Evolutionary conservation across 148 eudicot species (phyloP), one percentile per base, ranked within the genome.

Genomic region (Chenopodium formosanum): DNA sequence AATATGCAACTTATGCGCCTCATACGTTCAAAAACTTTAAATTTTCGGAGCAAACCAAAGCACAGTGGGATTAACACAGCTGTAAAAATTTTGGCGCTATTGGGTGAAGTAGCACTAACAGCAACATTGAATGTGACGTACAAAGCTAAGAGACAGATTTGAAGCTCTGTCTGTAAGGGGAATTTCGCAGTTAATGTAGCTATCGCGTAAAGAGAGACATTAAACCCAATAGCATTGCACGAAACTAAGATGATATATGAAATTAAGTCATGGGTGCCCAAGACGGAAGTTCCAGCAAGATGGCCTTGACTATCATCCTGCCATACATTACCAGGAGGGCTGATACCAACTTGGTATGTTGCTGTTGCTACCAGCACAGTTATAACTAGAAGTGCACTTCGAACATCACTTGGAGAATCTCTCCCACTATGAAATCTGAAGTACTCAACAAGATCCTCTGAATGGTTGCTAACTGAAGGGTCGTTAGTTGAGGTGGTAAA

Each of bases 261-360:
- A 1, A 79, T 67, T 0, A 27, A 7, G 44, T 47, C 44, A 40
- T 79, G 23, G 1, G 87, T 77, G 20, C 85, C 89, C 89, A 92
- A 60, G 9, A 92, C 82, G 19, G 96, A 71, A 74, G 84, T 78
- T 52, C 92, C 92, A 1, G 96, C 90, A 9, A 62, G 62, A 25
- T 84, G 93, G 1, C 67, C 71, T 74, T 80, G 58, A 22, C 25
- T 60, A 69, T 87, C 87, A 4, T 90, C 95, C 74, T 88, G 90
- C 96, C 93, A 92, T 10, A 83, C 72, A 14, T 89, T 87, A 40
- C 96, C 93, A 19, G 93, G 92, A 13, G 93, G 94, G 47, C 78
- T 90, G 29, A 89, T 81, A 2, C 85, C 86, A 2, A 89, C 87
- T 78, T 93, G 92, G 83, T 86, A 93, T 0, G 94, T 89, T 47